Base-by-base conservation (phyloP, 2,329 filamentous ascomycete species). In the Fusarium illudens region DNA sequence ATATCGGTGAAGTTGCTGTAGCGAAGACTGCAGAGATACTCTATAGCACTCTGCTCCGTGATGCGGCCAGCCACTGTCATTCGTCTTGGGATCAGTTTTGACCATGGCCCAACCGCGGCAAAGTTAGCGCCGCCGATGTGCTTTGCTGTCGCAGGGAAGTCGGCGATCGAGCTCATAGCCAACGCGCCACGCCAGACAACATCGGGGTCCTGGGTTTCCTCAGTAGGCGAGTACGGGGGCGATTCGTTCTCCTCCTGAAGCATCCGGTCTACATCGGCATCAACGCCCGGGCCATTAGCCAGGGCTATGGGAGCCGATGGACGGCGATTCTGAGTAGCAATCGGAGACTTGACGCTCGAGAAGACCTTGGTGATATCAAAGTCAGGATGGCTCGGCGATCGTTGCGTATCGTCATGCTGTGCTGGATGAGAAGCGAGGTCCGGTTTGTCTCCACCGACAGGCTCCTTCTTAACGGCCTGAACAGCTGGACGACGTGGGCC, bases 351-450 rank as follows among this genome's bases (percentile, higher is more conserved):
- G 37, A 96, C 92, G 68, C 90, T 92, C 6, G 90, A 91, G 78
- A 94, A 96, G 25, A 97, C 93, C 64, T 92, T 92, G 73, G 92
- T 90, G 75, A 97, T 92, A 74, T 97, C 92, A 73, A 96, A 97
- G 72, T 89, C 86, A 10, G 84, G 79, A 52, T 82, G 80, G 57
- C 76, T 84, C 1, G 88, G 86, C 1, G 89, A 87, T 5, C 84
- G 82, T 39, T 73, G 59, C 50, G 84, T 79, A 33, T 85, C 82
- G 59, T 83, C 80, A 46, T 78, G 79, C 37, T 80, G 79, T 9
- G 81, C 79, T 33, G 75, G 74, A 9, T 75, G 72, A 17, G 70
- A 71, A 13, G 72, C 65, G 32, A 74, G 42, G 27, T 74, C 72
- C 27, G 71, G 58, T 46, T 69, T 63, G 51, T 74, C 72, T 29